phyloP scores from a whole-genome alignment of 805 yeast genomes.

The Lachancea sp. region DNA sequence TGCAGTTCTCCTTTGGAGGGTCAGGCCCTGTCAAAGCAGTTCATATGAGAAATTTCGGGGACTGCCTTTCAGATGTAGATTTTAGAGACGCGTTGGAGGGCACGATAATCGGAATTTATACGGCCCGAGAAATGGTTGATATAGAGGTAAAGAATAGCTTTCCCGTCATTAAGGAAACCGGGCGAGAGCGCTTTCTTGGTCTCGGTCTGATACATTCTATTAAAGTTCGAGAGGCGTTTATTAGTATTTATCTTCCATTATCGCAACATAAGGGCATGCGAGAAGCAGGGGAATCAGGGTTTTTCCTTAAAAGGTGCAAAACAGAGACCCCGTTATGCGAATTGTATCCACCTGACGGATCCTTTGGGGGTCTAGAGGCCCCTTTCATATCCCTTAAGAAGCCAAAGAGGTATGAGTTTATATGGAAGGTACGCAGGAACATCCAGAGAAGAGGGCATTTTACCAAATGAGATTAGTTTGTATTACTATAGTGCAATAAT shows the following conservation, averaged over 20 bases:
- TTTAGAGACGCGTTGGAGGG: slow-evolving; percentile 34
- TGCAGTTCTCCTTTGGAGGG: slow-evolving; percentile 36
- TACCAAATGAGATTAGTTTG: neutral
- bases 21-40: slow-evolving; percentile 35
- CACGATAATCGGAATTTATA: slow-evolving; percentile 32
- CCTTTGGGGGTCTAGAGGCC: slow-evolving; percentile 19
- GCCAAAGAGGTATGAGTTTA: slow-evolving; percentile 43
- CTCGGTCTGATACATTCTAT: slow-evolving; percentile 64
- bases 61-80: slow-evolving; percentile 29
- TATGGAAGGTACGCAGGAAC: slow-evolving; percentile 53
- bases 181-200: slow-evolving; percentile 13
- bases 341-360: slow-evolving; percentile 32
- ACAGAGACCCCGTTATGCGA: slow-evolving; percentile 62
- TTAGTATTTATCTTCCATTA: slow-evolving; percentile 55
- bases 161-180: slow-evolving; percentile 20
- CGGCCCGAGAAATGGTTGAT: slow-evolving; percentile 12
- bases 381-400: slow-evolving; percentile 42
- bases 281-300: slow-evolving; percentile 14
- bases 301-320: slow-evolving; percentile 53
- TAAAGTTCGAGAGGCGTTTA: slow-evolving; percentile 31
- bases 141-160: slow-evolving; percentile 17
- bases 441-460: slow-evolving; percentile 42
- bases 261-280: slow-evolving; percentile 1
- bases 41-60: slow-evolving; percentile 31
- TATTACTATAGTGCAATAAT: slow-evolving; percentile 6